A percentile compares a stretch with the other conserved stretches of the same genome.
Evolutionary conservation across 495 filamentous ascomycete genomes (phyloP).

Genomic region (Xylaria palmicola): DNA sequence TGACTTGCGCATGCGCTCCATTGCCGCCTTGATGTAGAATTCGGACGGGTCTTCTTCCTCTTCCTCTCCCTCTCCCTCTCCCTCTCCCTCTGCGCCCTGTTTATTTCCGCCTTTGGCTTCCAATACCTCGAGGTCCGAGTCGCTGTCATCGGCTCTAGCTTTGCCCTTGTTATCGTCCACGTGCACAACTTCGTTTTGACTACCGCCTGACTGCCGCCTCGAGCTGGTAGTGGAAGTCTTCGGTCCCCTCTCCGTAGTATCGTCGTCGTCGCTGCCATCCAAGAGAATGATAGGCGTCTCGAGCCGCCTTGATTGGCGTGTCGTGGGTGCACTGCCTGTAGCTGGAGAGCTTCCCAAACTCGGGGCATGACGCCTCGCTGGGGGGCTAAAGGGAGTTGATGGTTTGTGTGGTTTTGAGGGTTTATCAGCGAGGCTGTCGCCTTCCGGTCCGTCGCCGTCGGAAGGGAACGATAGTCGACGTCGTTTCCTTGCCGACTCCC

Average conservation of each 20-base stretch:
- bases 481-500: constrained; percentile 29
- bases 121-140: constrained; percentile 9
- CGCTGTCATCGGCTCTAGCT: constrained; percentile 20
- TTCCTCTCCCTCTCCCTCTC: constrained; percentile 9
- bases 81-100: constrained; percentile 7
- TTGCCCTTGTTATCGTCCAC: neutral
- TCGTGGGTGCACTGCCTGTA: neutral
- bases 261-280: constrained; percentile 20
- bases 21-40: constrained; percentile 33
- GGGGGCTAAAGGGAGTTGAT: constrained; percentile 20
- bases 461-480: constrained; percentile 20
- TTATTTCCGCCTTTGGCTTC: constrained; percentile 1
- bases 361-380: constrained; percentile 4
- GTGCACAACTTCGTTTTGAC: neutral
- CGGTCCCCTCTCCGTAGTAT: neutral
- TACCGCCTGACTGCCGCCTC: neutral
- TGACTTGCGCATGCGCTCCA: constrained; percentile 24
- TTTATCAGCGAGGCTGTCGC: constrained; percentile 10
- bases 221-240: neutral
- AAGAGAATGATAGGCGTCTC: constrained; percentile 14
- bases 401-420: constrained; percentile 13
- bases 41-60: constrained; percentile 30
- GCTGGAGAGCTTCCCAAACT: neutral
- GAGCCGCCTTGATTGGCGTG: constrained; percentile 9
- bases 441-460: constrained; percentile 23